Evolutionary conservation across 2,329 filamentous ascomycete genomes (phyloP).

Genomic region (Monosporascus sp.): DNA sequence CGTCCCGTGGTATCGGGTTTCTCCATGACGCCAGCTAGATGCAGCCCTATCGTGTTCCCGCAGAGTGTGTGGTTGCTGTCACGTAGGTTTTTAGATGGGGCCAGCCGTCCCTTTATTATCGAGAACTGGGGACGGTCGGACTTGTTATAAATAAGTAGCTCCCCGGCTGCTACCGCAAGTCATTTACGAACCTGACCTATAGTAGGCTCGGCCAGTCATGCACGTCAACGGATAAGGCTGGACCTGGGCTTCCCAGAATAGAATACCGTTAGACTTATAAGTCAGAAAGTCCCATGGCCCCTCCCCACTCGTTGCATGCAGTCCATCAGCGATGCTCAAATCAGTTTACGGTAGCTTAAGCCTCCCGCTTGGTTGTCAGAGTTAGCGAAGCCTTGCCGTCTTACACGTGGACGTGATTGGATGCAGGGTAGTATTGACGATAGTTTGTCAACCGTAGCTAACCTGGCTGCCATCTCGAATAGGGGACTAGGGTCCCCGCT

Average conservation of each 20-base stretch:
- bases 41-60: constrained; percentile 2
- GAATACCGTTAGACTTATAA: neutral
- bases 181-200: neutral
- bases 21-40: constrained; percentile 15
- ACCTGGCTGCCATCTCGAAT: no score
- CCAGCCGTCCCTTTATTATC: neutral
- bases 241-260: neutral
- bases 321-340: neutral
- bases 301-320: neutral
- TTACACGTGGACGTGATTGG: neutral
- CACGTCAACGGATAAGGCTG: neutral
- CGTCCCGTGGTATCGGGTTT: constrained; percentile 11
- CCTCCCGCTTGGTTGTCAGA: neutral
- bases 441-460: neutral
- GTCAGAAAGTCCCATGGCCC: neutral
- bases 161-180: neutral
- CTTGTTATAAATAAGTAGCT: neutral
- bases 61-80: constrained; percentile 6
- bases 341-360: neutral
- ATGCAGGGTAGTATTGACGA: neutral
- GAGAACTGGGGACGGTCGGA: neutral
- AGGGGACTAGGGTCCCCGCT: no score
- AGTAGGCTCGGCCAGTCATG: no score
- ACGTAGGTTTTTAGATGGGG: constrained; percentile 4
- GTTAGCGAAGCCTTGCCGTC: neutral